These are phyloP conservation scores for Buxus sempervirens DNA, from an alignment of 164 flowering plant genomes.

Conservation along the genomic window DNA sequence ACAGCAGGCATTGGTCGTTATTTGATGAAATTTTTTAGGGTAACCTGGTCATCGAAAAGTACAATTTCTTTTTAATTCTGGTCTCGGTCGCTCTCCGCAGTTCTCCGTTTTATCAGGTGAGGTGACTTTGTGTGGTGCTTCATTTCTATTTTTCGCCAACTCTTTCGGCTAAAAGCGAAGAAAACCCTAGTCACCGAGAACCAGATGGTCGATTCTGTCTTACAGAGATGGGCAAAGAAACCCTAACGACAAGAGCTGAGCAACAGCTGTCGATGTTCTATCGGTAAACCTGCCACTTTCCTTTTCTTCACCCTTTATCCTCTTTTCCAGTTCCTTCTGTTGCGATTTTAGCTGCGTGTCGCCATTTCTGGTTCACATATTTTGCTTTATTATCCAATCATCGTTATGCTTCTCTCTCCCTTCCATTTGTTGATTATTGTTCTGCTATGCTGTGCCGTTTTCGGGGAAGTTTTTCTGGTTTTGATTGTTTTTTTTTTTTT, in stretches of 20 bases:
- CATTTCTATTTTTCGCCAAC: not conserved
- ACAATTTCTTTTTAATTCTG: not conserved
- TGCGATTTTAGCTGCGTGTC: not conserved
- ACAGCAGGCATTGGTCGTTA: no score
- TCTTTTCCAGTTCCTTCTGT: not conserved
- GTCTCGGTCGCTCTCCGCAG: constrained; percentile 9
- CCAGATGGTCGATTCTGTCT: constrained; percentile 16
- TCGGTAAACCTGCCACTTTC: constrained; percentile 9
- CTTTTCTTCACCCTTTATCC: not conserved
- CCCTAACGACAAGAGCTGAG: constrained; percentile 9
- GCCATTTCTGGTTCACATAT: not conserved
- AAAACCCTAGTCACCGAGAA: constrained; percentile 11
- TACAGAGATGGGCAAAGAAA: constrained; percentile 7
- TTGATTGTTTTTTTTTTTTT: not conserved
- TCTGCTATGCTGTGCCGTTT: not conserved
- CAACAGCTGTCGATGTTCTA: constrained; percentile 16
- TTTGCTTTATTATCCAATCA: not conserved
- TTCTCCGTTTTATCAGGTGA: constrained; percentile 21
- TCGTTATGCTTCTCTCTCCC: not conserved
- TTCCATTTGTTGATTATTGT: not conserved
- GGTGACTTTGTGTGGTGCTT: not conserved
- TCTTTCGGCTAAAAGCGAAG: not conserved
- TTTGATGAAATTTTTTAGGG: not conserved
- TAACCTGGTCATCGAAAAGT: not conserved
- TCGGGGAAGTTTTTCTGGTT: not conserved